Evolutionary conservation across 768 basidiomycete genomes (phyloP).

Genomic region (Boletus subparvulus): DNA sequence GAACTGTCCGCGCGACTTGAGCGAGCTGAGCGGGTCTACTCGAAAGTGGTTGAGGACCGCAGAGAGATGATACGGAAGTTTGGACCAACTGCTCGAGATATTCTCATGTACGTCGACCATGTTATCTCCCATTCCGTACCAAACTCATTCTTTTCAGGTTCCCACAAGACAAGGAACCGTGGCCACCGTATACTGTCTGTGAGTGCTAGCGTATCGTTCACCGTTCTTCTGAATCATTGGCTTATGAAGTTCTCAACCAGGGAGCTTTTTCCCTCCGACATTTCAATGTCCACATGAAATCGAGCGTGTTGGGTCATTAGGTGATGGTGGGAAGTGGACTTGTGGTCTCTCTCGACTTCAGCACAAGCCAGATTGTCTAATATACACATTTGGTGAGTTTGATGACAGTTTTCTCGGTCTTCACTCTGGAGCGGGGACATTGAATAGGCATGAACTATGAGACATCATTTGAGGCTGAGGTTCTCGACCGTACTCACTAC

Average conservation of each 20-base stretch:
- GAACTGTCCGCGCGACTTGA: conserved; percentile 41
- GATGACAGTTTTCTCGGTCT: background rate
- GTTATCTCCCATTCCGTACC: conserved; percentile 3
- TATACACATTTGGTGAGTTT: conserved; percentile 59
- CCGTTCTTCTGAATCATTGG: background rate
- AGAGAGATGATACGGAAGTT: conserved; percentile 52
- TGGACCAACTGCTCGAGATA: conserved; percentile 50
- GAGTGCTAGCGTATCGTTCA: conserved; percentile 21
- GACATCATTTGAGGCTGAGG: conserved; percentile 61
- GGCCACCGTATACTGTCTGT: conserved; percentile 61
- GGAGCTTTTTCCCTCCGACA: conserved; percentile 48
- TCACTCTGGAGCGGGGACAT: background rate
- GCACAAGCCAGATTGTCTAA: conserved; percentile 53
- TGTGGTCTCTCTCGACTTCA: conserved; percentile 59
- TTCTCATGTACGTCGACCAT: conserved; percentile 36
- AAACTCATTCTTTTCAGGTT: conserved; percentile 38
- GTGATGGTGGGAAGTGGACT: conserved; percentile 72
- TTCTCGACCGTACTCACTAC: conserved; percentile 45
- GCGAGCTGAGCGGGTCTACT: conserved; percentile 47
- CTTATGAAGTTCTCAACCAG: conserved; percentile 19
- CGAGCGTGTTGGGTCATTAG: conserved; percentile 48
- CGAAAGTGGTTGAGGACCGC: conserved; percentile 41
- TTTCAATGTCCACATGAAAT: conserved; percentile 45
- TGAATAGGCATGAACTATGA: conserved; percentile 52
- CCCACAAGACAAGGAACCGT: conserved; percentile 50